phyloP scores from a whole-genome alignment of 768 basidiomycete genomes.

The Mycena sanguinolenta region DNA sequence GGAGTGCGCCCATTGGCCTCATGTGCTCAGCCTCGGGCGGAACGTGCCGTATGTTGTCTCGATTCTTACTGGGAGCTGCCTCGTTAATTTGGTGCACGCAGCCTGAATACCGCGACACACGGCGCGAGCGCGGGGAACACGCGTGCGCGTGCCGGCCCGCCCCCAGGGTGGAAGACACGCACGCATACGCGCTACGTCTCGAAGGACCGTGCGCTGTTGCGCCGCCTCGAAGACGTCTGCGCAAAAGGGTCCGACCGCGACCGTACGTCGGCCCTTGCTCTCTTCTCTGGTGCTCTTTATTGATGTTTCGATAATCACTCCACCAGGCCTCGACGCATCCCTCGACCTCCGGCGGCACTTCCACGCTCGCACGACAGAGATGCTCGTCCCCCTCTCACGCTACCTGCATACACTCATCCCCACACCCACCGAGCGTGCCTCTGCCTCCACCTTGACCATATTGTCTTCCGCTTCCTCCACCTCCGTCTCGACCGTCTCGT shows the following conservation, averaged over 20 bases:
- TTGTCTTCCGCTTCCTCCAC: too few species aligned
- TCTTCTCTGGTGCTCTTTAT: not conserved
- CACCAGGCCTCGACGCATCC: conserved; percentile 71
- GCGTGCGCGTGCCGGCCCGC: conserved; percentile 61
- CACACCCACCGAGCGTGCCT: conserved; percentile 65
- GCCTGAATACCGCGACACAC: conserved; percentile 39
- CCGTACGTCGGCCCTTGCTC: conserved; percentile 58
- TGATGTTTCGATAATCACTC: not conserved
- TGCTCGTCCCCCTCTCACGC: conserved; percentile 91
- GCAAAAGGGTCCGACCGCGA: conserved; percentile 58
- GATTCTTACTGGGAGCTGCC: conserved; percentile 5
- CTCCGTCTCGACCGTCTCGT: too few species aligned
- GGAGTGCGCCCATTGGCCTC: conserved; percentile 88
- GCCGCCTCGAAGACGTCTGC: conserved; percentile 75
- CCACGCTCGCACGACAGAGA: conserved; percentile 83
- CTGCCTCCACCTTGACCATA: conserved; percentile 38
- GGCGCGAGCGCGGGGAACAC: conserved; percentile 35
- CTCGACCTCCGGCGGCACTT: conserved; percentile 85
- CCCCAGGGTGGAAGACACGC: conserved; percentile 82
- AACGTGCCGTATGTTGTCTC: conserved; percentile 51
- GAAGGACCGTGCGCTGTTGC: conserved; percentile 84
- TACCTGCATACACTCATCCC: conserved; percentile 93
- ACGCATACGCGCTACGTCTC: conserved; percentile 88
- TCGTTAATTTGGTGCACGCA: conserved; percentile 29
- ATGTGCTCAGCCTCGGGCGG: conserved; percentile 79